Evolutionary conservation across 805 yeast species (phyloP).

Genomic region (Suhomyces vadensis): DNA sequence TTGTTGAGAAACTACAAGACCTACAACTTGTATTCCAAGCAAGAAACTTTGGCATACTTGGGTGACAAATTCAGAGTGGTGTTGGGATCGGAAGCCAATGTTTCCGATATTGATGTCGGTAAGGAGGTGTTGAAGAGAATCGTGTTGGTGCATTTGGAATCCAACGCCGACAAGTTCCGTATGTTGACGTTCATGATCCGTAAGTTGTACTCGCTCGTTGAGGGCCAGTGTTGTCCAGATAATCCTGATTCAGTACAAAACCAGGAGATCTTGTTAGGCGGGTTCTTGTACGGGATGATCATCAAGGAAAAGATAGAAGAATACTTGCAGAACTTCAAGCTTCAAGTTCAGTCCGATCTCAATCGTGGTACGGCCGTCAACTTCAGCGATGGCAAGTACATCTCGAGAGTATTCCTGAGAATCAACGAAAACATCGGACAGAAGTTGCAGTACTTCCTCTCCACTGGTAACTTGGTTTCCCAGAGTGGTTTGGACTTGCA

Average conservation of each 20-base stretch:
- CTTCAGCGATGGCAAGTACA: slow-evolving; percentile 80
- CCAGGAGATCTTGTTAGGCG: slow-evolving; percentile 94
- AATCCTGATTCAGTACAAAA: slow-evolving; percentile 99
- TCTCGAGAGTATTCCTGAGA: slow-evolving; percentile 73
- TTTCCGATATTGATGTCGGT: slow-evolving; percentile 89
- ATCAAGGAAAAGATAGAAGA: slow-evolving; percentile 96
- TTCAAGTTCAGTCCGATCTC: slow-evolving; percentile 77
- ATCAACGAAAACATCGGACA: slow-evolving; percentile 93
- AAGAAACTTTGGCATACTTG: slow-evolving; percentile 88
- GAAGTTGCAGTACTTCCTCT: slow-evolving; percentile 88
- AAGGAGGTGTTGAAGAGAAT: slow-evolving; percentile 77
- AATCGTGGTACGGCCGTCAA: slow-evolving; percentile 79
- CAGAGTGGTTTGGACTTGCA: slow-evolving; percentile 97
- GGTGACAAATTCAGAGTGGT: slow-evolving; percentile 97
- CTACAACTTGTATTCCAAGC: slow-evolving; percentile 73
- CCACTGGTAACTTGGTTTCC: slow-evolving; percentile 95
- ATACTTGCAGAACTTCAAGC: slow-evolving; percentile 69
- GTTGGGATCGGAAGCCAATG: slow-evolving; percentile 84
- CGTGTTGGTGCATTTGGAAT: slow-evolving; percentile 82
- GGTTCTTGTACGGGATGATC: slow-evolving; percentile 95
- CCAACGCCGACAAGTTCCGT: slow-evolving; percentile 78
- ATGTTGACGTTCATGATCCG: slow-evolving; percentile 92
- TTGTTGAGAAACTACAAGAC: slow-evolving; percentile 84
- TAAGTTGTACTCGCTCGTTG: slow-evolving; percentile 90
- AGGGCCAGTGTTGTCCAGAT: slow-evolving; percentile 95